Evolutionary conservation across 1,284 basidiomycete species (phyloP), one percentile per base, ranked within the genome.

Genomic region (Cutaneotrichosporon mucoides): DNA sequence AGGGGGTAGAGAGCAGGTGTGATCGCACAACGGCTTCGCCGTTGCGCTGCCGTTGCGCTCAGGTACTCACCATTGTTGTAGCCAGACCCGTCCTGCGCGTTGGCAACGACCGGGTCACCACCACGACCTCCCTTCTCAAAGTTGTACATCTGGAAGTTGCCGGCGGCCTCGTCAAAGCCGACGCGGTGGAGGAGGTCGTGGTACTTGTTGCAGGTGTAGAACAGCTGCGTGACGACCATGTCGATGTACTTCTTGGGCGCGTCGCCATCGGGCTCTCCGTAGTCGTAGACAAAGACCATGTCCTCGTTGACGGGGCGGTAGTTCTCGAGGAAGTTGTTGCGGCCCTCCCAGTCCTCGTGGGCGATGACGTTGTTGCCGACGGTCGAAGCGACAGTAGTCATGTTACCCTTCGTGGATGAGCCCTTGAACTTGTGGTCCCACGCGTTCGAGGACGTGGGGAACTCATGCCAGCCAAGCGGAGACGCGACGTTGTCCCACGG

Each of bases 81-180:
- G 4, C 93, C 93, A 24, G 86, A 88, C 46, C 92, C 92, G 70
- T 96, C 93, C 79, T 96, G 92, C 1, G 94, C 93, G 70, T 95
- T 95, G 56, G 91, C 87, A 65, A 96, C 92, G 64, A 98, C 90
- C 46, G 86, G 92, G 68, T 98, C 94, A 63, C 85, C 84, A 70
- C 90, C 92, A 59, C 81, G 80, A 44, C 94, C 94, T 38, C 93
- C 94, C 53, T 87, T 85, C 1, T 86, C 91, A 72, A 92, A 93
- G 85, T 98, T 97, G 83, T 91, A 83, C 74, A 94, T 90, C 79
- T 98, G 94, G 87, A 98, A 98, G 84, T 98, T 98, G 42, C 94
- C 92, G 3, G 91, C 82, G 7, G 84, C 82, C 77, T 97, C 93
- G 72, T 89, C 89, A 76, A 97, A 96, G 35, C 93, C 93, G 65